Conservation (phyloP, 306 rosid species). For the Lathyrus oleraceus region DNA sequence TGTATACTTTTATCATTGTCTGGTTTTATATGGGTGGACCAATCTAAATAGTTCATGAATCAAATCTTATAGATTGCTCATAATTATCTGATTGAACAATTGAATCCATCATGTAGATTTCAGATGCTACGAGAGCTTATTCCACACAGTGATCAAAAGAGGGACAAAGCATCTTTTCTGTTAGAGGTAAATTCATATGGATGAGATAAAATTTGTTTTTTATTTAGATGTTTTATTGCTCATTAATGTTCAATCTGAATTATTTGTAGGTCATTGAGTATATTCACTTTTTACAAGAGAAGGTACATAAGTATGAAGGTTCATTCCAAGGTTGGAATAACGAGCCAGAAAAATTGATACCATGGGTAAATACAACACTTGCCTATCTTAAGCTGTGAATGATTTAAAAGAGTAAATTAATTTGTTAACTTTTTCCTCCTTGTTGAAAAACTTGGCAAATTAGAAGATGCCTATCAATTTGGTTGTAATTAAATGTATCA, state of each 20-base stretch:
- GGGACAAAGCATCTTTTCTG: slow-evolving; percentile 96
- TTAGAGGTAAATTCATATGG: slow-evolving; percentile 63
- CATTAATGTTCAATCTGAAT: slow-evolving; percentile 26
- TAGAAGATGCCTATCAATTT: neutral
- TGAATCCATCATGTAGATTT: slow-evolving; percentile 58
- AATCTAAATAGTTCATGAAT: slow-evolving; percentile 21
- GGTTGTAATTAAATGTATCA: slow-evolving; percentile 9
- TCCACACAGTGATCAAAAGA: slow-evolving; percentile 96
- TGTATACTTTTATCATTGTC: slow-evolving; percentile 5
- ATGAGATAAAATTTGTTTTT: slow-evolving; percentile 3
- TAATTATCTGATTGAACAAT: slow-evolving; percentile 26
- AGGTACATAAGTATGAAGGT: slow-evolving; percentile 76
- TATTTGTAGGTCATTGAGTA: slow-evolving; percentile 79
- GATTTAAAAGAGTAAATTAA: slow-evolving; percentile 13
- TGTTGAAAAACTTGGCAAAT: slow-evolving; percentile 4
- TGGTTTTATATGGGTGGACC: slow-evolving; percentile 23
- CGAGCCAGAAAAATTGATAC: slow-evolving; percentile 65
- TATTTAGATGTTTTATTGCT: neutral
- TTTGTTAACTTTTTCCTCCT: neutral
- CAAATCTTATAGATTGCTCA: slow-evolving; percentile 6
- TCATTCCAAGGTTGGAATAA: slow-evolving; percentile 78
- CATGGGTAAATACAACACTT: slow-evolving; percentile 61
- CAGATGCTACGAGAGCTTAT: slow-evolving; percentile 91
- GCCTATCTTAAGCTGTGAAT: slow-evolving; percentile 19
- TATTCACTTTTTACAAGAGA: slow-evolving; percentile 88